Conservation (phyloP, 129 eudicot genomes). For the Deinandra increscens region DNA sequence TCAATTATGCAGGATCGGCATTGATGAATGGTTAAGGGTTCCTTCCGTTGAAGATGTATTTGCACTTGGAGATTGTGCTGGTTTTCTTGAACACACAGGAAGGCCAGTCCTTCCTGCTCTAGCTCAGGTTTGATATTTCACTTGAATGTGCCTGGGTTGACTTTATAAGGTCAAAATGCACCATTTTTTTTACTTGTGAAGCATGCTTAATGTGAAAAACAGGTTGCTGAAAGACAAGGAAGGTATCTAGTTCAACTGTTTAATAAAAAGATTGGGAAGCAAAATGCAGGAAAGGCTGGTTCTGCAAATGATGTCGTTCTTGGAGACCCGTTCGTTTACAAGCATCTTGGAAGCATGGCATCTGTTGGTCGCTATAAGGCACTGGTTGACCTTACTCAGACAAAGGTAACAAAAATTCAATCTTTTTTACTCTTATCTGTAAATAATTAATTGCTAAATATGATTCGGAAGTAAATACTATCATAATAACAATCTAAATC, state of each 20-base stretch:
- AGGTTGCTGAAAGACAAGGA: conserved; percentile 96
- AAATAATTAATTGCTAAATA: not conserved
- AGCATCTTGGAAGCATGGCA: conserved; percentile 97
- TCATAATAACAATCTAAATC: not conserved
- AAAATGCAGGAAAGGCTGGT: conserved; percentile 70
- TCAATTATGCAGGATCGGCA: conserved; percentile 54
- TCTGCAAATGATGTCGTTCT: conserved; percentile 46
- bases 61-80: conserved; percentile 96
- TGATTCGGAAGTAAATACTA: not conserved
- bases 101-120: conserved; percentile 89
- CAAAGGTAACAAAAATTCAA: conserved; percentile 53
- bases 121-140: conserved; percentile 68
- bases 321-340: conserved; percentile 91
- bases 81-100: conserved; percentile 87
- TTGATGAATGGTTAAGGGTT: conserved; percentile 88
- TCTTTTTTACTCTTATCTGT: not conserved
- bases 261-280: conserved; percentile 59
- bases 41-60: conserved; percentile 89
- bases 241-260: conserved; percentile 69
- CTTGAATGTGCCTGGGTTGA: not conserved
- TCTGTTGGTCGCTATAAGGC: conserved; percentile 95
- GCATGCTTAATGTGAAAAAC: conserved; percentile 17
- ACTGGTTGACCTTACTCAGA: conserved; percentile 73
- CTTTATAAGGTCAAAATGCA: conserved; percentile 19
- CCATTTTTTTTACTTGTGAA: not conserved